Evolutionary conservation across 495 filamentous ascomycete species (phyloP), one percentile per base, ranked within the genome.

Genomic region (Penicillium argentinense): DNA sequence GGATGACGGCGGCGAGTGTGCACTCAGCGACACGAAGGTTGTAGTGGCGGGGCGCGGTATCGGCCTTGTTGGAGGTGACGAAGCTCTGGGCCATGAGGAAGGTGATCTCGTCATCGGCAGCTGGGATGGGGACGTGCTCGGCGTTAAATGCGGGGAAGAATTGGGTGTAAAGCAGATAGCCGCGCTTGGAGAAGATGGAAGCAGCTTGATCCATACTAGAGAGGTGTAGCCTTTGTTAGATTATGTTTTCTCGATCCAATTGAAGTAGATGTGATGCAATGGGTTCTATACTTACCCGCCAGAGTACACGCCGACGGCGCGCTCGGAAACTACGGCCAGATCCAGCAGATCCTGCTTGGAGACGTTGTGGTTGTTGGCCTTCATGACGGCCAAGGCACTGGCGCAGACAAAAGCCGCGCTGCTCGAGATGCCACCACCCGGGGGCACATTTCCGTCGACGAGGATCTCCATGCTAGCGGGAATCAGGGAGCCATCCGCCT

Each of bases 11-110:
- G 9, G 95, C 95, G 24, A 98, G 78, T 5, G 84, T 90, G 71
- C 89, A 95, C 66, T 97, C 93, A 7, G 97, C 93, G 1, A 98
- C 93, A 13, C 93, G 86, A 5, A 98, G 83, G 67, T 98, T 98
- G 75, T 97, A 98, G 73, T 89, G 89, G 42, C 90, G 83, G 1
- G 91, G 91, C 0, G 85, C 93, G 0, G 91, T 96, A 25, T 91
- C 86, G 62, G 95, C 89, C 68, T 98, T 98, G 71, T 97, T 89
- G 8, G 91, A 86, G 27, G 86, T 82, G 42, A 97, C 87, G 65
- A 96, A 96, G 41, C 86, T 91, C 63, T 97, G 92, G 14, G 92
- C 93, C 58, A 96, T 89, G 46, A 98, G 76, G 69, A 98, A 97
- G 47, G 82, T 86, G 33, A 96, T 80, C 46, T 91, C 88, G 6